Conservation (phyloP, 768 basidiomycete genomes). For the Pulveroboletus sp. region DNA sequence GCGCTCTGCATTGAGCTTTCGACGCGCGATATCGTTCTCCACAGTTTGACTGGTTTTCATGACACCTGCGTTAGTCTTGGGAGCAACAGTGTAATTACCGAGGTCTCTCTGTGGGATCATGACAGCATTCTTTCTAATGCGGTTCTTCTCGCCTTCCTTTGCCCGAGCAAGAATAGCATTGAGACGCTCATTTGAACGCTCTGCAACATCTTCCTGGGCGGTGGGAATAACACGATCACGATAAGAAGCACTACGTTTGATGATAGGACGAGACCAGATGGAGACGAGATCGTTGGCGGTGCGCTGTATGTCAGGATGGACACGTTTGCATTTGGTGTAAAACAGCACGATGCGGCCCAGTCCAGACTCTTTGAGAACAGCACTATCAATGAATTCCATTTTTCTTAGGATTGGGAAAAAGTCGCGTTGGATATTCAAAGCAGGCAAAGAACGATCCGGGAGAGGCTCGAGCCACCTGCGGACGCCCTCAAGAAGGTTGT, state of each 20-base stretch:
- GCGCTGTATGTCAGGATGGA: slow-evolving; percentile 74
- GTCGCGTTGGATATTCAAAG: slow-evolving; percentile 91
- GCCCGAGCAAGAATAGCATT: slow-evolving; percentile 67
- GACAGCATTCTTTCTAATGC: slow-evolving; percentile 74
- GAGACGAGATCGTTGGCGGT: slow-evolving; percentile 82
- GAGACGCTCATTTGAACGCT: slow-evolving; percentile 48
- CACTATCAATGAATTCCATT: slow-evolving; percentile 89
- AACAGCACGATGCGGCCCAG: slow-evolving; percentile 89
- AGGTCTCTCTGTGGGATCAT: slow-evolving; percentile 75
- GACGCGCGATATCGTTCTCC: slow-evolving; percentile 67
- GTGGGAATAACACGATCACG: slow-evolving; percentile 66
- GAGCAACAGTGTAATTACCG: slow-evolving; percentile 78
- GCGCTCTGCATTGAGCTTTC: slow-evolving; percentile 71
- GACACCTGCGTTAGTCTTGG: slow-evolving; percentile 51
- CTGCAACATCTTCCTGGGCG: slow-evolving; percentile 38
- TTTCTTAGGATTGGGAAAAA: slow-evolving; percentile 79
- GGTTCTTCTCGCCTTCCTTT: slow-evolving; percentile 61
- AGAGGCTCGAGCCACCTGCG: slow-evolving; percentile 92
- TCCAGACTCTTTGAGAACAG: slow-evolving; percentile 85
- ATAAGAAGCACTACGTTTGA: slow-evolving; percentile 83
- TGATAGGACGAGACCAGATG: slow-evolving; percentile 85
- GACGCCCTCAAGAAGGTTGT: slow-evolving; percentile 88
- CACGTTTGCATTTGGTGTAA: slow-evolving; percentile 93
- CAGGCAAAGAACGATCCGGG: slow-evolving; percentile 86
- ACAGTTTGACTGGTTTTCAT: slow-evolving; percentile 53